Percentiles rank a stretch among this genome's conserved stretches.
Conservation (phyloP, 1,139 yeast genomes). For the Blastobotrys persicus region DNA sequence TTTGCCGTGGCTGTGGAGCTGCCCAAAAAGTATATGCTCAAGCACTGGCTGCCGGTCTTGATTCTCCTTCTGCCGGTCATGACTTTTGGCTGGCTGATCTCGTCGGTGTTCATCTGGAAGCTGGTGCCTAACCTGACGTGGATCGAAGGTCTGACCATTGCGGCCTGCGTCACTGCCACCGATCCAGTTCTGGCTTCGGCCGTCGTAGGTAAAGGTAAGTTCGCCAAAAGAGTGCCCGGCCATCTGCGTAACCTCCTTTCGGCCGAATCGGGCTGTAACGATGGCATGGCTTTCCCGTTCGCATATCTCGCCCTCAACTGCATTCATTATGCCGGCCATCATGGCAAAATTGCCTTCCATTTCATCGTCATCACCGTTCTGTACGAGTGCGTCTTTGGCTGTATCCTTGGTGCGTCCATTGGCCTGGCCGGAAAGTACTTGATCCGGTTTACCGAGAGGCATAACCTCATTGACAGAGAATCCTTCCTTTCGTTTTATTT, state of each 20-base stretch:
- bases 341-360: slow-evolving; percentile 70
- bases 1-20: slow-evolving; percentile 97
- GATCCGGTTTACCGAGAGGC: slow-evolving; percentile 74
- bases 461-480: slow-evolving; percentile 82
- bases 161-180: slow-evolving; percentile 96
- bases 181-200: slow-evolving; percentile 98
- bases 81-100: slow-evolving; percentile 91
- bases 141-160: slow-evolving; percentile 70
- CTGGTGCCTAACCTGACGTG: slow-evolving; percentile 81
- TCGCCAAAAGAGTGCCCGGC: slow-evolving; percentile 96
- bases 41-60: slow-evolving; percentile 83
- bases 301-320: slow-evolving; percentile 71
- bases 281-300: slow-evolving; percentile 98
- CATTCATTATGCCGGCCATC: slow-evolving; percentile 63
- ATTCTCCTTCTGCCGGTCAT: slow-evolving; percentile 83
- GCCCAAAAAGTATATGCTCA: slow-evolving; percentile 88
- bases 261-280: slow-evolving; percentile 97
- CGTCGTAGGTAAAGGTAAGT: slow-evolving; percentile 95
- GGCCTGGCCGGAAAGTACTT: slow-evolving; percentile 76
- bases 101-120: slow-evolving; percentile 81
- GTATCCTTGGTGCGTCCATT: slow-evolving; percentile 67
- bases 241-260: slow-evolving; percentile 84
- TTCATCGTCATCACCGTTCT: slow-evolving; percentile 80
- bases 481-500: slow-evolving; percentile 89
- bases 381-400: slow-evolving; percentile 87